Percentiles rank a stretch among this genome's conserved stretches.
These are phyloP conservation scores for Phalaenopsis aphrodite DNA, from an alignment of 106 monocot species.

Conservation along the genomic window DNA sequence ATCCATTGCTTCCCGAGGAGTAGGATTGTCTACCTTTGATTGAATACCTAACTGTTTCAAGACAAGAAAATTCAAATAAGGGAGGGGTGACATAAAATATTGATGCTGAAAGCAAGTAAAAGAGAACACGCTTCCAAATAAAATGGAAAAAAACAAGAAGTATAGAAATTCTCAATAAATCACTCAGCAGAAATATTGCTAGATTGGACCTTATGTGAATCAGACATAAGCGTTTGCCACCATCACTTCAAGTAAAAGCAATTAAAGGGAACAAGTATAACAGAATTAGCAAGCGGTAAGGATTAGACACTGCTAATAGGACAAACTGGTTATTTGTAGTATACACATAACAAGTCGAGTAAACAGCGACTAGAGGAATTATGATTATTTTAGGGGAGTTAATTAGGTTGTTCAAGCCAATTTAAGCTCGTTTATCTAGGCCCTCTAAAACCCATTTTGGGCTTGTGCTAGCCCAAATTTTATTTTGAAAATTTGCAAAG, in stretches of 20 bases:
- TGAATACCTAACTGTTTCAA: conserved; percentile 71
- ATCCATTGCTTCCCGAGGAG: conserved; percentile 58
- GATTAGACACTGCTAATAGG: not conserved
- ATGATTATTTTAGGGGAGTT: too few species aligned
- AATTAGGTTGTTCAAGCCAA: too few species aligned
- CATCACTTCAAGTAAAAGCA: not conserved
- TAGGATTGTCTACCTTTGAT: conserved; percentile 22
- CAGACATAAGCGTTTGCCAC: not conserved
- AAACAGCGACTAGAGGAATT: not conserved
- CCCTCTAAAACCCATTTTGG: too few species aligned
- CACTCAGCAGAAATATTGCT: not conserved
- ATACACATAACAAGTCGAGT: not conserved
- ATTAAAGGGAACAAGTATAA: not conserved
- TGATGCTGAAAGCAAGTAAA: not conserved
- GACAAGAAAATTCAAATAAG: not conserved
- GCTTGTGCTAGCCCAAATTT: too few species aligned
- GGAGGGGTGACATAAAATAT: not conserved
- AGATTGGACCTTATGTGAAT: not conserved
- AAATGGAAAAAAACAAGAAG: not conserved
- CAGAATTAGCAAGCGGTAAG: not conserved
- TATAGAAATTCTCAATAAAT: not conserved
- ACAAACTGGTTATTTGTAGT: not conserved
- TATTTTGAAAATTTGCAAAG: not conserved
- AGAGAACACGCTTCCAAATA: not conserved
- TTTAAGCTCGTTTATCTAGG: too few species aligned